A percentile compares a stretch with the other conserved stretches of the same genome.
phyloP scores from a whole-genome alignment of 805 yeast genomes.

The Candida namnaoensis region DNA sequence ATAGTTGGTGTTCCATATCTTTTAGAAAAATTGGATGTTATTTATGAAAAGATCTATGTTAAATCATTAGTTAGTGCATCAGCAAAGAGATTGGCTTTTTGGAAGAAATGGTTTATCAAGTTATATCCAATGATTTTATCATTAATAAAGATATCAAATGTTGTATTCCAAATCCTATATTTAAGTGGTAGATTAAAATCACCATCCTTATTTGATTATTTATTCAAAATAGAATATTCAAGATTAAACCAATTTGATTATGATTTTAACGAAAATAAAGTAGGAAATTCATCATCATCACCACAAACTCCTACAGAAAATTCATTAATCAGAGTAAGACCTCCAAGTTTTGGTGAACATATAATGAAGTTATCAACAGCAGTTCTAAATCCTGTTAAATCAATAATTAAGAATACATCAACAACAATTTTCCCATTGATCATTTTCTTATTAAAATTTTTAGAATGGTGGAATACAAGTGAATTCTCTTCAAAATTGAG shows the following conservation, averaged over 20 bases:
- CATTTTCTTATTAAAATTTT: conserved; percentile 70
- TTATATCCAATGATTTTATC: conserved; percentile 54
- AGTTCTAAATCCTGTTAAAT: conserved; percentile 9
- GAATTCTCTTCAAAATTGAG: conserved; percentile 56
- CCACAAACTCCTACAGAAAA: background rate
- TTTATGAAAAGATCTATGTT: conserved; percentile 57
- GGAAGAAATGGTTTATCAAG: conserved; percentile 37
- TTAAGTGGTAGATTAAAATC: conserved; percentile 60
- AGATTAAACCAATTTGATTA: conserved; percentile 21
- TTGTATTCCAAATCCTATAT: conserved; percentile 54
- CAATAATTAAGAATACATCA: conserved; percentile 11
- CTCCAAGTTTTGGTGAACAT: conserved; percentile 18
- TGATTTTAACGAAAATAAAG: conserved; percentile 11
- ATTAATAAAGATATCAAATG: conserved; percentile 34
- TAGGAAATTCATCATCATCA: background rate
- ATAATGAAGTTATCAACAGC: conserved; percentile 2
- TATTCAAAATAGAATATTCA: conserved; percentile 58
- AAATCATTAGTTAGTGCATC: conserved; percentile 41
- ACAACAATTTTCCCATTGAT: conserved; percentile 65
- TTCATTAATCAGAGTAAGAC: conserved; percentile 5
- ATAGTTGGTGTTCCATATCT: conserved; percentile 62
- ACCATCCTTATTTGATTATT: conserved; percentile 50
- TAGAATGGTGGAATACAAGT: conserved; percentile 90
- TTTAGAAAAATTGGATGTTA: conserved; percentile 54
- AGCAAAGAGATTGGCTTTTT: conserved; percentile 17